Evolutionary conservation across 805 yeast genomes (phyloP).

Genomic region (Wickerhamomyces chaumierensis): DNA sequence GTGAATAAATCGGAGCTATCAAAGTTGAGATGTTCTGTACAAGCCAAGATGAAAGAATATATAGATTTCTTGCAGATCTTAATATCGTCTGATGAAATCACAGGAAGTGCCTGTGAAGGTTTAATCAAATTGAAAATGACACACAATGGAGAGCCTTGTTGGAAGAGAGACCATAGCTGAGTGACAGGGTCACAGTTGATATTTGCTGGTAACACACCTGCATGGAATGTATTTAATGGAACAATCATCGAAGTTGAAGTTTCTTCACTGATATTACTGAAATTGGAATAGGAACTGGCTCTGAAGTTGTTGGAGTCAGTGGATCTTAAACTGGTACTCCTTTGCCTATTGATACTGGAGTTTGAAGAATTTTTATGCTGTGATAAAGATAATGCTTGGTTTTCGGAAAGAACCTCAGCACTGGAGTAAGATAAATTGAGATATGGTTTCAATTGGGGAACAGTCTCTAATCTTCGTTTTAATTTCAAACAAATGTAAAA

Average conservation of each 20-base stretch:
- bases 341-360: constrained; percentile 4
- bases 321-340: constrained; percentile 3
- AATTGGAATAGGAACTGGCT: constrained; percentile 23
- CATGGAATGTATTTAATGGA: constrained; percentile 46
- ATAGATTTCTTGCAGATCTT: constrained; percentile 81
- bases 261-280: constrained; percentile 23
- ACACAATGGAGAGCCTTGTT: constrained; percentile 89
- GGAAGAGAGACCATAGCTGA: constrained; percentile 76
- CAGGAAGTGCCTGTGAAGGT: constrained; percentile 46
- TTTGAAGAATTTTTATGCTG: constrained; percentile 20
- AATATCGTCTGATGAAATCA: constrained; percentile 67
- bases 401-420: constrained; percentile 62
- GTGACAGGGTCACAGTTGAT: constrained; percentile 85
- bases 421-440: constrained; percentile 49
- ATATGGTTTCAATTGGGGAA: constrained; percentile 62
- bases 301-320: constrained; percentile 16
- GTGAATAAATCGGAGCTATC: constrained; percentile 81
- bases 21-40: constrained; percentile 62
- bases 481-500: constrained; percentile 54
- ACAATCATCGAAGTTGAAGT: constrained; percentile 15
- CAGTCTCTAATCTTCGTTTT: constrained; percentile 40
- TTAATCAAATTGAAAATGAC: constrained; percentile 65
- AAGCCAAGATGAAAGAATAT: constrained; percentile 81
- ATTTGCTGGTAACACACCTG: constrained; percentile 67
- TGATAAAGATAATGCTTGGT: constrained; percentile 46